Base-by-base conservation (phyloP, 352 stramenopile genomes). In the Phytophthora pseudosyringae region DNA sequence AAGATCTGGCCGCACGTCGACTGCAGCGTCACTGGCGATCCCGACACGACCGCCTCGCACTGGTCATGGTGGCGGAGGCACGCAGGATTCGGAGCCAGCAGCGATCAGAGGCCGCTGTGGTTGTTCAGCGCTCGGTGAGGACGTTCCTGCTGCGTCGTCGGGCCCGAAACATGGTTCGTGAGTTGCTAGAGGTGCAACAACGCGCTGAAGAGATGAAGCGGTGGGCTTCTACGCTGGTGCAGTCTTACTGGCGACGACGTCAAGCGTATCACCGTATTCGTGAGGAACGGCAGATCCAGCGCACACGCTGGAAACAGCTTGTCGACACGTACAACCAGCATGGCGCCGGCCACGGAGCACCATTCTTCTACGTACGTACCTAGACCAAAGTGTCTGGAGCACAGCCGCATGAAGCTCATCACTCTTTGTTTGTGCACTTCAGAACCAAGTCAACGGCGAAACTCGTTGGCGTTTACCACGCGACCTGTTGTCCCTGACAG, bases 251-350 rank as follows among this genome's bases (percentile, higher is more conserved):
- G 80, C 73, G 86, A 36, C 68, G 82, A 9, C 44, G 64, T 6
- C 53, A 83, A 52, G 86, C 83, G 0, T 64, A 69, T 25, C 47
- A 25, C 31, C 64, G 75, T 36, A 45, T 88, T 46, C 57, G 67
- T 21, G 56, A 64, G 0, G 69, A 78, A 15, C 75, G 86, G 18
- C 62, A 58, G 0, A 55, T 51, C 3, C 80, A 81, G 39, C 75
- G 83, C 16, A 83, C 81, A 21, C 78, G 90, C 33, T 98, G 95
- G 95, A 98, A 98, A 74, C 84, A 97, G 41, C 86, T 98, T 51
- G 75, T 95, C 36, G 91, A 97, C 53, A 83, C 85, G 2, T 80
- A 93, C 51, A 94, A 91, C 54, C 67, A 90, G 13, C 83, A 93
- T 28, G 73, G 80, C 9, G 78, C 67, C 43, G 86, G 83, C n/a